Conservation (phyloP, 1,139 yeast species). For the Groenewaldozyma sp. region DNA sequence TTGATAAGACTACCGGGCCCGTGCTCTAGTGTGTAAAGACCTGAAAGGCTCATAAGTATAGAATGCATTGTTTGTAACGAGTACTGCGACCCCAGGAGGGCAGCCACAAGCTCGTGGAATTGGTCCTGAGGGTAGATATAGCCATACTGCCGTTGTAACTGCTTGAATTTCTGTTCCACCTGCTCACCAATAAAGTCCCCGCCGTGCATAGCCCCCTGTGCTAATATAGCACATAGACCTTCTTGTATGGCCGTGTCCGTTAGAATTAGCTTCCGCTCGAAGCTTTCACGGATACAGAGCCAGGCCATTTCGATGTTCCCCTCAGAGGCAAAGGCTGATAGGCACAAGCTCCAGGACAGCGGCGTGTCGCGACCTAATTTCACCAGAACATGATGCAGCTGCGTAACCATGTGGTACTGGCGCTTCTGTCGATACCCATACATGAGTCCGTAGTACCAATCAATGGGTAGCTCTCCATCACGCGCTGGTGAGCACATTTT, state of each 20-base stretch:
- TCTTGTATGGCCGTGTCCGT: not conserved
- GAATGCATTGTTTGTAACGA: conserved; percentile 3
- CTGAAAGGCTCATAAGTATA: conserved; percentile 3
- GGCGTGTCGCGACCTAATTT: conserved; percentile 3
- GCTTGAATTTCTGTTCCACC: not conserved
- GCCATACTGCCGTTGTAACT: not conserved
- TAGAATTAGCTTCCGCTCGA: not conserved
- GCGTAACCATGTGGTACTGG: conserved; percentile 2
- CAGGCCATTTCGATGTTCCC: not conserved
- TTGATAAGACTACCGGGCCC: not conserved
- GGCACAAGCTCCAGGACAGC: conserved; percentile 9
- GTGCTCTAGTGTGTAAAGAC: not conserved
- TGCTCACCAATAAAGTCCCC: too few species aligned
- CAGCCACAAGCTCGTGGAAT: not conserved
- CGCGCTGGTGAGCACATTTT: not conserved
- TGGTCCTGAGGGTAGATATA: conserved; percentile 2
- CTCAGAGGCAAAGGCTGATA: conserved; percentile 7
- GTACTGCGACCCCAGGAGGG: conserved; percentile 1
- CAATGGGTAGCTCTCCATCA: not conserved
- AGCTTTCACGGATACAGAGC: conserved; percentile 3
- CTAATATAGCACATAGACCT: not conserved
- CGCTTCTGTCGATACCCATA: conserved; percentile 3
- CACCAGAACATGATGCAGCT: conserved; percentile 5
- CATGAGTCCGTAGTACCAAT: conserved; percentile 7
- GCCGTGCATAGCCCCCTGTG: not conserved